Conservation (phyloP, 768 basidiomycete genomes). For the Lentinus brumalis region DNA sequence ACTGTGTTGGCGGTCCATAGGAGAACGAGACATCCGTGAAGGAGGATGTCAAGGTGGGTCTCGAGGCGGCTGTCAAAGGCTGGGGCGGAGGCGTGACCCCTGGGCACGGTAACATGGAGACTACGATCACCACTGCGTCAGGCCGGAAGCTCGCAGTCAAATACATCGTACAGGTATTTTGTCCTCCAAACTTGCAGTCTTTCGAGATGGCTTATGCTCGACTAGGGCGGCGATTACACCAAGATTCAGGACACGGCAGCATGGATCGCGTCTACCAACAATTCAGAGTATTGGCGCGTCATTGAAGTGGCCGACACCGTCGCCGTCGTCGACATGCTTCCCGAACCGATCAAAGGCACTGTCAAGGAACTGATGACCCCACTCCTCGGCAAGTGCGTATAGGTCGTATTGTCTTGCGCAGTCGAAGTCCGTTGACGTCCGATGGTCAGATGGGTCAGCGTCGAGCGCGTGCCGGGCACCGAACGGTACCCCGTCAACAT, state of each 20-base stretch:
- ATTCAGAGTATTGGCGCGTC: conserved; percentile 1
- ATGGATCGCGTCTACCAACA: conserved; percentile 3
- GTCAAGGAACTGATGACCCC: not conserved
- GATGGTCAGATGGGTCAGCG: not conserved
- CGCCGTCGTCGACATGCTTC: conserved; percentile 2
- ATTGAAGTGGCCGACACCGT: conserved; percentile 1
- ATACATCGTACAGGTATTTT: not conserved
- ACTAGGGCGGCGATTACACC: conserved; percentile 5
- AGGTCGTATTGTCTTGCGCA: not conserved
- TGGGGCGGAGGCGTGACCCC: conserved; percentile 1
- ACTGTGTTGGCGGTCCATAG: not conserved
- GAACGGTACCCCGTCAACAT: not conserved
- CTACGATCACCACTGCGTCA: not conserved
- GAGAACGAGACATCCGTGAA: not conserved
- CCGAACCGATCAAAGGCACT: not conserved
- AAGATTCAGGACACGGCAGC: not conserved
- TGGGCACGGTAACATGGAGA: not conserved
- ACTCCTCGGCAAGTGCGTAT: conserved; percentile 1
- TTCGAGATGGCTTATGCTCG: not conserved
- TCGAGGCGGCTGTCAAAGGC: not conserved
- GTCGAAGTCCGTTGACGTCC: not conserved
- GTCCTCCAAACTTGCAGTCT: not conserved
- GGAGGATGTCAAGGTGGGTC: not conserved
- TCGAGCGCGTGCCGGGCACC: not conserved
- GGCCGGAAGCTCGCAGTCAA: not conserved